Evolutionary conservation across 768 basidiomycete species (phyloP).

Genomic region (Mycena albidolilacea): DNA sequence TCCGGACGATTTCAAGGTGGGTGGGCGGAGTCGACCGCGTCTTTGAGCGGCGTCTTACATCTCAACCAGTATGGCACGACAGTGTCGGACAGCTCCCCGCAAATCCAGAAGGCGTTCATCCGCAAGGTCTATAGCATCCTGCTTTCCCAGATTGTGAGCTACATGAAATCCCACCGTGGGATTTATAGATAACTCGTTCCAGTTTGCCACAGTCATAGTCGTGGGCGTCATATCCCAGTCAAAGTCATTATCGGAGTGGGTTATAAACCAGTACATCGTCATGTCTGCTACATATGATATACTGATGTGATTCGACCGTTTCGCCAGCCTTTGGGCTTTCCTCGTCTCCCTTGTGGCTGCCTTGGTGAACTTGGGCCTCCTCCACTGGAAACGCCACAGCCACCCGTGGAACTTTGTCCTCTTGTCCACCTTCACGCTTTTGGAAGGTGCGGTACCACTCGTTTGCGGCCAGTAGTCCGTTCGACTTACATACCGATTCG

Average conservation of each 20-base stretch:
- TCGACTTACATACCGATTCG: not conserved
- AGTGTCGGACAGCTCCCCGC: conserved; percentile 81
- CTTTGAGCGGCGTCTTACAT: not conserved
- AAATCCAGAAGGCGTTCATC: conserved; percentile 89
- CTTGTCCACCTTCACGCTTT: conserved; percentile 87
- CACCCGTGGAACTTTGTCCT: conserved; percentile 92
- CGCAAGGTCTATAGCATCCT: conserved; percentile 94
- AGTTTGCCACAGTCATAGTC: conserved; percentile 83
- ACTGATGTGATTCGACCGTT: not conserved
- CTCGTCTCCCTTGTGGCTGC: conserved; percentile 85
- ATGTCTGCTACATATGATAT: not conserved
- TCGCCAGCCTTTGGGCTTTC: conserved; percentile 79
- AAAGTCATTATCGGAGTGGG: conserved; percentile 73
- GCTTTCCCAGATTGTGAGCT: conserved; percentile 79
- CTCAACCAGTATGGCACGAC: conserved; percentile 80
- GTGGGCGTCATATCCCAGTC: conserved; percentile 81
- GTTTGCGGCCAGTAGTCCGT: not conserved
- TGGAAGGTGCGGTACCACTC: conserved; percentile 67
- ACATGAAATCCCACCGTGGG: not conserved
- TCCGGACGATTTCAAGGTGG: conserved; percentile 95
- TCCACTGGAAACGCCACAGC: conserved; percentile 94
- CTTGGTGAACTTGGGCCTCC: conserved; percentile 80
- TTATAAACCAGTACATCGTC: conserved; percentile 72
- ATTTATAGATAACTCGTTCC: not conserved
- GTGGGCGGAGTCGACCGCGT: conserved; percentile 15